Conservation (phyloP, 768 basidiomycete species). For the Leccinum variicolor region DNA sequence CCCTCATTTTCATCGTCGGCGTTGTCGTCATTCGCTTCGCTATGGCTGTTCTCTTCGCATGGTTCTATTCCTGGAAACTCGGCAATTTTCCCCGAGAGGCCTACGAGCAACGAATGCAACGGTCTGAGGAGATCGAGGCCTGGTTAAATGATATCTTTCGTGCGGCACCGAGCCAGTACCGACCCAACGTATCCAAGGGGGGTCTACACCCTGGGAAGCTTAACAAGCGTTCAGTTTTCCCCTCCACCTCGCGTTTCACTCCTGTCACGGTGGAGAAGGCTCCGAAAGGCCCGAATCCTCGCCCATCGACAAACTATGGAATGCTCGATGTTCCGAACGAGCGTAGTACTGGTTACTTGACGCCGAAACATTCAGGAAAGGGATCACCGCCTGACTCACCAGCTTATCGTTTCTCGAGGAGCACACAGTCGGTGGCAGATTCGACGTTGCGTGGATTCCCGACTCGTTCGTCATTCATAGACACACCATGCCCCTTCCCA, state of each 20-base stretch:
- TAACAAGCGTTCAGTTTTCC: constrained; percentile 57
- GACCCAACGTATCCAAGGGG: constrained; percentile 82
- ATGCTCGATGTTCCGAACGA: constrained; percentile 64
- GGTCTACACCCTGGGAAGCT: constrained; percentile 51
- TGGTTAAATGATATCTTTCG: constrained; percentile 97
- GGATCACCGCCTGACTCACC: constrained; percentile 74
- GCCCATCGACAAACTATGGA: constrained; percentile 65
- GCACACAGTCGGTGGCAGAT: constrained; percentile 73
- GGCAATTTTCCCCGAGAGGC: constrained; percentile 94
- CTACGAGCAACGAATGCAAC: constrained; percentile 86
- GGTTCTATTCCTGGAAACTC: constrained; percentile 97
- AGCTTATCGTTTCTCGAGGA: constrained; percentile 68
- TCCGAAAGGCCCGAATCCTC: constrained; percentile 46
- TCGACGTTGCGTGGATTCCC: constrained; percentile 24
- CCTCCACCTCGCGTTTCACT: constrained; percentile 72
- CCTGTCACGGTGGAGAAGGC: constrained; percentile 65
- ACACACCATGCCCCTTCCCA: constrained; percentile 90
- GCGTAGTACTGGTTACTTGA: constrained; percentile 52
- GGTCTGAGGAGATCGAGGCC: constrained; percentile 87
- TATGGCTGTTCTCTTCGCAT: constrained; percentile 96
- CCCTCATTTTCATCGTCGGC: constrained; percentile 95
- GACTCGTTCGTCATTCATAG: constrained; percentile 51
- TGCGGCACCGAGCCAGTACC: constrained; percentile 84
- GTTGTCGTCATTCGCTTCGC: constrained; percentile 92
- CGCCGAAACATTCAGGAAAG: constrained; percentile 38